These are phyloP conservation scores for Cladosporium sp. DNA, from an alignment of 2,329 filamentous ascomycete species.

Conservation along the genomic window DNA sequence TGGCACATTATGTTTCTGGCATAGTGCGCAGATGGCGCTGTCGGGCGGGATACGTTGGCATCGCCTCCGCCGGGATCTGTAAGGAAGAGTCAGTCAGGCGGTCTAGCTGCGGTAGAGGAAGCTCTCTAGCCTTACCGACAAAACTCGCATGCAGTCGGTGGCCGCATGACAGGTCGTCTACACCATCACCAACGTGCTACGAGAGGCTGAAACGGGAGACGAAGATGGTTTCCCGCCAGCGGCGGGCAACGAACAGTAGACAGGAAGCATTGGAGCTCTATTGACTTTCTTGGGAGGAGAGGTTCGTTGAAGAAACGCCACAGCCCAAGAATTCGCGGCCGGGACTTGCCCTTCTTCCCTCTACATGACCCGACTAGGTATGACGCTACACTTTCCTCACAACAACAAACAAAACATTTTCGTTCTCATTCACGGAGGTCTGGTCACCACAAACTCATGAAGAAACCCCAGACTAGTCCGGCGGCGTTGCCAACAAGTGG, in stretches of 20 bases:
- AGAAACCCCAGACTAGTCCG: slow-evolving; percentile 1
- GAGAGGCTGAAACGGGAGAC: not conserved
- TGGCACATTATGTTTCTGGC: slow-evolving; percentile 10
- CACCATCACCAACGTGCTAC: not conserved
- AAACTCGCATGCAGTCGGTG: slow-evolving; percentile 11
- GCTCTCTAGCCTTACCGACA: slow-evolving; percentile 3
- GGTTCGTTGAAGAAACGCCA: no score
- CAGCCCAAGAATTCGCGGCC: no score
- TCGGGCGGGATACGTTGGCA: slow-evolving; percentile 7
- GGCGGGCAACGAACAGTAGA: not conserved
- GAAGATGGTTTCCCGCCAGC: slow-evolving; percentile 1
- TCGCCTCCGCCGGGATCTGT: slow-evolving; percentile 7
- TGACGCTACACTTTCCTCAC: no score
- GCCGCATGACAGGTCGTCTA: slow-evolving; percentile 4
- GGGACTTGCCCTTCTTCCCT: no score
- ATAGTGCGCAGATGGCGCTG: slow-evolving; percentile 8
- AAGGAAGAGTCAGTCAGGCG: not conserved
- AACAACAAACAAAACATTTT: no score
- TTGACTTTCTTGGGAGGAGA: no score
- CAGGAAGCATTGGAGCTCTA: no score
- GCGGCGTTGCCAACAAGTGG: slow-evolving; percentile 5
- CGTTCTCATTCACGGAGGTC: not conserved
- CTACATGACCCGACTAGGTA: no score
- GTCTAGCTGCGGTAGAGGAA: not conserved
- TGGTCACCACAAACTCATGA: slow-evolving; percentile 8